Percentiles rank a stretch among this genome's conserved stretches.
Conservation (phyloP, 495 filamentous ascomycete species). For the Penicillium coffeae region DNA sequence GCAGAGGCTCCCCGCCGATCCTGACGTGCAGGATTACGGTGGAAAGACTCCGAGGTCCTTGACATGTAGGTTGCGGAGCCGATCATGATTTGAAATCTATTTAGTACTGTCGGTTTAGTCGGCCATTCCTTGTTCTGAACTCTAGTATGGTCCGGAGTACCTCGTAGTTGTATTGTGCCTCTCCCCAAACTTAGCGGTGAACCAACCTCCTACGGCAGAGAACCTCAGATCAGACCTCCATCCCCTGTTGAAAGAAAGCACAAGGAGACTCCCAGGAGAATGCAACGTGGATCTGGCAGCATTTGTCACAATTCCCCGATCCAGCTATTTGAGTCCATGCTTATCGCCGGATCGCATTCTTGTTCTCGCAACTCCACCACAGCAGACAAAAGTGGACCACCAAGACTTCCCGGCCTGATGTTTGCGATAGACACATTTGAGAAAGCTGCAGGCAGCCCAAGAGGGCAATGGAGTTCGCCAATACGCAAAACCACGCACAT, state of each 20-base stretch:
- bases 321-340: background rate
- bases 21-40: background rate
- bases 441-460: conserved; percentile 24
- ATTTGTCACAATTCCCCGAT: too few species aligned
- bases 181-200: too few species aligned
- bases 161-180: too few species aligned
- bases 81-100: too few species aligned
- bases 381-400: background rate
- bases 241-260: background rate
- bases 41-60: background rate
- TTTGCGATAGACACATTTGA: conserved; percentile 4
- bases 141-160: too few species aligned
- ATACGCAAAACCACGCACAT: conserved; percentile 10
- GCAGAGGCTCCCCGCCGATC: background rate
- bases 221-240: too few species aligned
- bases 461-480: conserved; percentile 15
- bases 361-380: background rate
- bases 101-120: too few species aligned
- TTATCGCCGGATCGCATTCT: background rate
- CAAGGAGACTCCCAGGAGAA: background rate
- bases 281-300: too few species aligned
- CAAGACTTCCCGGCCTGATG: background rate
- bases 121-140: too few species aligned
- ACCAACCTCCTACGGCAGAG: too few species aligned
- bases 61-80: background rate